These are phyloP conservation scores for Leucocoprinus birnbaumii DNA, from an alignment of 768 basidiomycete species.

Conservation along the genomic window DNA sequence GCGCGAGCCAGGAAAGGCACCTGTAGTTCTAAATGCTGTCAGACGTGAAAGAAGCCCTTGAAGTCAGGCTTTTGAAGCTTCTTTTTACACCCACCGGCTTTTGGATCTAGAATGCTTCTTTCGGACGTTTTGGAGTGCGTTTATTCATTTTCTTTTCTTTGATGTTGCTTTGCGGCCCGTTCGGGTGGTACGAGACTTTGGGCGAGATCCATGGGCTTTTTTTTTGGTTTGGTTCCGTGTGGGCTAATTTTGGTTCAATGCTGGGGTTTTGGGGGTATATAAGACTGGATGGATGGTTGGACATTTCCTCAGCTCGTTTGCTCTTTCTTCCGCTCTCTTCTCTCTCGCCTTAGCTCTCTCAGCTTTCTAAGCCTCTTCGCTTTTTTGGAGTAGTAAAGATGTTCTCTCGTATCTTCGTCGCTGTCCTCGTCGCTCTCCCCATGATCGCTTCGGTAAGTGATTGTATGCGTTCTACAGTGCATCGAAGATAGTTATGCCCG, in stretches of 20 bases:
- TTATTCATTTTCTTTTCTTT: neutral
- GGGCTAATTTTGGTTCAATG: neutral
- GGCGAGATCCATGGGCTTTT: neutral
- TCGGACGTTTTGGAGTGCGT: no score
- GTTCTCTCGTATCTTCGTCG: slow-evolving; percentile 15
- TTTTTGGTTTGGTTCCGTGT: neutral
- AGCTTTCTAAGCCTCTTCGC: neutral
- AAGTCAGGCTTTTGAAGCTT: slow-evolving; percentile 1
- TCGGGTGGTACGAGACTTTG: neutral
- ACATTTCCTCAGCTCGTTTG: neutral
- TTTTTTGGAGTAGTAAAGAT: slow-evolving; percentile 5
- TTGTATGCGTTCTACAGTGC: no score
- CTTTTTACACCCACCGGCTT: neutral
- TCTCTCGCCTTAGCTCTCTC: neutral
- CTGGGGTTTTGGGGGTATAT: no score
- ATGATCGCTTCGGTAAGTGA: slow-evolving; percentile 3
- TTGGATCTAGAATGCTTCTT: no score
- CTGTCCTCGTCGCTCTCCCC: slow-evolving; percentile 9
- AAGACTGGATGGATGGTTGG: neutral
- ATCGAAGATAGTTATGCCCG: neutral
- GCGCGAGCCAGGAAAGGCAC: neutral
- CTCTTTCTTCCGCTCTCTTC: no score
- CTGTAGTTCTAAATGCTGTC: slow-evolving; percentile 5
- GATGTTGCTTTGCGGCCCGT: neutral
- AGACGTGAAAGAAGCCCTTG: slow-evolving; percentile 2